A percentile compares a stretch with the other conserved stretches of the same genome.
Conservation (phyloP, 768 basidiomycete species). For the Tulasnella sp. region DNA sequence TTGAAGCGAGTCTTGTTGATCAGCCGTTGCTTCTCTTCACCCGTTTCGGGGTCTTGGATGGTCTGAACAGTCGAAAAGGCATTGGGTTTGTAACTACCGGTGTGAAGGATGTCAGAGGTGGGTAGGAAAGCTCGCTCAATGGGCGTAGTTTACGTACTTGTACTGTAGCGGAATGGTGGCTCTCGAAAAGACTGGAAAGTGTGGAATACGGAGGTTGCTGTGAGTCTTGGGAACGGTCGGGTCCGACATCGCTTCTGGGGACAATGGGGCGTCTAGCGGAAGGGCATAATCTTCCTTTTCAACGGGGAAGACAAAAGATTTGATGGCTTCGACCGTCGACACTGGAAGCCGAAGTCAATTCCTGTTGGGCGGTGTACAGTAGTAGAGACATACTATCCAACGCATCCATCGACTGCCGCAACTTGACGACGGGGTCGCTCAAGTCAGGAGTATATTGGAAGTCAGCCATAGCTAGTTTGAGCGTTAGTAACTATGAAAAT, state of each 20-base stretch:
- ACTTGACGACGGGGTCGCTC: conserved; percentile 61
- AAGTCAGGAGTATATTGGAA: conserved; percentile 80
- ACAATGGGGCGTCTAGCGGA: conserved; percentile 29
- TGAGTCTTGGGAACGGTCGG: conserved; percentile 12
- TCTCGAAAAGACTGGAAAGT: conserved; percentile 85
- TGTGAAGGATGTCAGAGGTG: background rate
- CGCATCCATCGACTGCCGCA: conserved; percentile 68
- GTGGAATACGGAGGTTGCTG: conserved; percentile 67
- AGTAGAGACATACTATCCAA: conserved; percentile 65
- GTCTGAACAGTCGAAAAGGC: conserved; percentile 66
- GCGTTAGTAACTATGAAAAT: background rate
- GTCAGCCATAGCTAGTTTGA: conserved; percentile 79
- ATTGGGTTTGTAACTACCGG: conserved; percentile 72
- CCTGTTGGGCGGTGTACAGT: too few relatives aligned
- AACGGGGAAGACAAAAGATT: conserved; percentile 61
- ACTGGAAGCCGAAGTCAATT: background rate
- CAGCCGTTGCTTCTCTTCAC: conserved; percentile 75
- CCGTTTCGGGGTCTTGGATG: conserved; percentile 65
- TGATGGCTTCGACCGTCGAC: conserved; percentile 44
- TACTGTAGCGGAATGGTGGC: conserved; percentile 76
- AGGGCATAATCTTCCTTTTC: conserved; percentile 62
- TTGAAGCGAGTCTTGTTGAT: conserved; percentile 87
- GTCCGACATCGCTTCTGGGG: background rate
- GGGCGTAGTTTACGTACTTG: conserved; percentile 45
- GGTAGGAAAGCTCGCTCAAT: background rate